Evolutionary conservation across 768 basidiomycete species (phyloP), one percentile per base, ranked within the genome.

Genomic region (Suillus sp.): DNA sequence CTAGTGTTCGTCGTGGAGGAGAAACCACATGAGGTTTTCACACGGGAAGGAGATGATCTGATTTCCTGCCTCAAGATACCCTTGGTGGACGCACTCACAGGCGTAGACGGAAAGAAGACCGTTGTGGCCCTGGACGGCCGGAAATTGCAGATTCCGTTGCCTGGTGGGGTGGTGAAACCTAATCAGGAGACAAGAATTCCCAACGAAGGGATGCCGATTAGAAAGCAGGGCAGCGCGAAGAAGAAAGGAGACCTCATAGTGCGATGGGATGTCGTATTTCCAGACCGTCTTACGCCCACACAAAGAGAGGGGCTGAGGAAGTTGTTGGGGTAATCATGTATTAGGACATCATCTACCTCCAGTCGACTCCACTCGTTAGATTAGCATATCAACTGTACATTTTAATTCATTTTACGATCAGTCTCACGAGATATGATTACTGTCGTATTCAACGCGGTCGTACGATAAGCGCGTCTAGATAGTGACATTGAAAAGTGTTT

Each of bases 1-100:
- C 83, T 99, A n/a, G 95, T 95, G 37, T 98, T 99, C 72, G 86
- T 96, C 54, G 86, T 97, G n/a, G 96, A 97, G 75, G 95, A 98
- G 78, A 98, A 96, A 77, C 88, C 90, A 10, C 93, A 99, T 75
- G 75, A 83, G 0, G 74, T 81, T 20, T 97, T 93, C 76, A 83
- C 79, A 63, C 84, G 96, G 27, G 88, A 91, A 9, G 93, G 90
- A 37, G 91, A 96, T 77, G 88, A 97, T 73, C 84, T 98, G 53
- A 71, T 84, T 50, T 83, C 83, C 63, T 80, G 73, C 22, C 61
- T 91, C 47, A 79, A 83, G 66, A 78, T 98, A 60, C 82, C 93
- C 14, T 84, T 98, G 1, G 86, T 94, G 27, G 93, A 97, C 37
- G 95, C 96, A 1, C 78, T 99, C 25, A 76, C 88, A 0, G 91